Evolutionary conservation across 129 eudicot genomes (phyloP).

Genomic region (Chrysanthemum seticuspe): DNA sequence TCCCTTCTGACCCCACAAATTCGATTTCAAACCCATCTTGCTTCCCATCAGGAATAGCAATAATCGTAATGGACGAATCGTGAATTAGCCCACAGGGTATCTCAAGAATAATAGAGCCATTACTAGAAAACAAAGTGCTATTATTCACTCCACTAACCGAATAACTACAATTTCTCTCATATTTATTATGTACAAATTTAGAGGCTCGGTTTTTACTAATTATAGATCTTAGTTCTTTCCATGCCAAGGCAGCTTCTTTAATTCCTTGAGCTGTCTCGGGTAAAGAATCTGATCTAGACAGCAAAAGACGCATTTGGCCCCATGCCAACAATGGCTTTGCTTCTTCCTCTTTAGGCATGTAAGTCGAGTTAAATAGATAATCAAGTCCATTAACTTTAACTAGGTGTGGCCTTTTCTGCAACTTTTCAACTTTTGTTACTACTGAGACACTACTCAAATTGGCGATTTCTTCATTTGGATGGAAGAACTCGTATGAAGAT

Average conservation of each 20-base stretch:
- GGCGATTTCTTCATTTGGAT: constrained; percentile 23
- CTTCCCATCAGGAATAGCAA: constrained; percentile 66
- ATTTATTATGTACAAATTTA: constrained; percentile 19
- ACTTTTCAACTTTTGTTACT: constrained; percentile 19
- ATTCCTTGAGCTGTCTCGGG: constrained; percentile 81
- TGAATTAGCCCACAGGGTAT: constrained; percentile 88
- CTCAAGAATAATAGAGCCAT: constrained; percentile 39
- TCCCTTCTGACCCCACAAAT: constrained; percentile 49
- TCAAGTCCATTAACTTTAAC: constrained; percentile 53
- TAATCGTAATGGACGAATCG: constrained; percentile 81
- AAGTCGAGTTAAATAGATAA: constrained; percentile 51
- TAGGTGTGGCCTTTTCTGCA: constrained; percentile 43
- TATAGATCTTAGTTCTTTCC: constrained; percentile 49
- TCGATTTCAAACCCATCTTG: constrained; percentile 65
- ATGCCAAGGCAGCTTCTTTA: constrained; percentile 71
- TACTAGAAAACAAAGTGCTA: constrained; percentile 25
- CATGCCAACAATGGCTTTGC: constrained; percentile 53
- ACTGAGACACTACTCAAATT: constrained; percentile 7
- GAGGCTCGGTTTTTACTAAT: constrained; percentile 40
- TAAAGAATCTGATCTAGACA: constrained; percentile 83
- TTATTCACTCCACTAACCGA: constrained; percentile 45
- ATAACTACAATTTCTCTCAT: constrained; percentile 52
- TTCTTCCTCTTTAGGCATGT: constrained; percentile 55
- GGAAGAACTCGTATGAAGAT: constrained; percentile 75
- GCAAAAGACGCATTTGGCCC: constrained; percentile 60